Evolutionary conservation across 257 asterid species (phyloP), one percentile per base, ranked within the genome.

Genomic region (Galeopsis tetrahit): DNA sequence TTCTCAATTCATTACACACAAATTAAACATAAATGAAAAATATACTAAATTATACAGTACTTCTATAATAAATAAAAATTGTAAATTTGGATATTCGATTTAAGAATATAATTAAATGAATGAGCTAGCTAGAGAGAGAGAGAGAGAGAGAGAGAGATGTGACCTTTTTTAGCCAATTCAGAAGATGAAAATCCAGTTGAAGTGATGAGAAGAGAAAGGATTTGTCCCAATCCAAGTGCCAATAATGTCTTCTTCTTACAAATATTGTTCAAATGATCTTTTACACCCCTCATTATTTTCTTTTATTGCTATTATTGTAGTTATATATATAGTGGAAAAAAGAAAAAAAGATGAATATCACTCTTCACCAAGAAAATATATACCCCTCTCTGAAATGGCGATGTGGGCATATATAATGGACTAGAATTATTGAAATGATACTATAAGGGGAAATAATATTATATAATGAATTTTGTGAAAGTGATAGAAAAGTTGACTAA

Each of bases 101-200:
- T n/a, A n/a, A n/a, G n/a, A n/a, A n/a, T n/a, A n/a, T n/a, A n/a
- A n/a, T n/a, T n/a, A n/a, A n/a, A n/a, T n/a, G n/a, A n/a, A 21
- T 21, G 28, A 21, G 28, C 1, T 21, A 21, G 28, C 28, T 21
- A 21, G 28, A 21, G 28, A 21, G 28, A 34, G 2, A 40, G 51
- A 46, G 28, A 34, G 2, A 40, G 51, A 21, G 28, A 21, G 28
- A 21, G 28, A 34, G 2, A 40, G 51, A 46, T 7, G 8, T 49
- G 32, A 87, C 94, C 94, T 86, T 57, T 78, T n/a, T 82, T 83
- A 49, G 90, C 88, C 69, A 86, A 89, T 71, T 86, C 88, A 32
- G 89, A 79, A 55, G 96, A 87, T 28, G 90, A 77, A 77, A 90
- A 90, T 21, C 92, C 94, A 56, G 94, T 87, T 5, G 96, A 80